phyloP scores from a whole-genome alignment of 345 rosid species.

The Camelina sativa region DNA sequence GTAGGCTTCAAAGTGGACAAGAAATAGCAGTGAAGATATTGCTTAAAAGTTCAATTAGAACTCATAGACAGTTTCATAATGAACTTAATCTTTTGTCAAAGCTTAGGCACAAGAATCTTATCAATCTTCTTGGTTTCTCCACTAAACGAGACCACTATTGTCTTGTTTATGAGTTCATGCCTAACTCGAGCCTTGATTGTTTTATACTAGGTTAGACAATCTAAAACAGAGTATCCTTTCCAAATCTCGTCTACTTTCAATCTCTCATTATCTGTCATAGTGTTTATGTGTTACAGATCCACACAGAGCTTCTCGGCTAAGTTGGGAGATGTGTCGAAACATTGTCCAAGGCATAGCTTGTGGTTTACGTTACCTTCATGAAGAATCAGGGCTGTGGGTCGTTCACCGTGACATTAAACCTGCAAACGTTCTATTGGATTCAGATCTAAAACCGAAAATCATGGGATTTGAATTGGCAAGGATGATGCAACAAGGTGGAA shows the following conservation, averaged over 20 bases:
- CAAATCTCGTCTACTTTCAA: neutral
- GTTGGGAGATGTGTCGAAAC: conserved; percentile 37
- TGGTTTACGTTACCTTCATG: conserved; percentile 34
- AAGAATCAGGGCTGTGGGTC: conserved; percentile 26
- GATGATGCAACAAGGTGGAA: conserved; percentile 23
- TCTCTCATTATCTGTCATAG: neutral
- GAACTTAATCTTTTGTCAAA: conserved; percentile 51
- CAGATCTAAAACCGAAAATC: conserved; percentile 27
- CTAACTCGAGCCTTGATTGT: conserved; percentile 55
- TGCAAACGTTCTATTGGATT: conserved; percentile 33
- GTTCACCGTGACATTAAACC: conserved; percentile 35
- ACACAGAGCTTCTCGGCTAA: conserved; percentile 18
- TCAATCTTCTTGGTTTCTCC: conserved; percentile 61
- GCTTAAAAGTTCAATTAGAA: conserved; percentile 25
- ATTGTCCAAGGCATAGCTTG: conserved; percentile 39
- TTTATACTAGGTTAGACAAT: conserved; percentile 50
- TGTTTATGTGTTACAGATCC: conserved; percentile 13
- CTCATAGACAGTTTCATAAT: neutral
- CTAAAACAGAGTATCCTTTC: neutral
- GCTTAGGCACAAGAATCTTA: conserved; percentile 63
- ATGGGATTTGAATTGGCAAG: conserved; percentile 26
- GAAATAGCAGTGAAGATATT: conserved; percentile 56
- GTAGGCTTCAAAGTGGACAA: conserved; percentile 51
- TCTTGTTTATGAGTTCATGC: conserved; percentile 68
- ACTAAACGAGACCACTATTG: conserved; percentile 45